phyloP scores from a whole-genome alignment of 2,329 filamentous ascomycete genomes.

The Ceratocystis eucalypticola region DNA sequence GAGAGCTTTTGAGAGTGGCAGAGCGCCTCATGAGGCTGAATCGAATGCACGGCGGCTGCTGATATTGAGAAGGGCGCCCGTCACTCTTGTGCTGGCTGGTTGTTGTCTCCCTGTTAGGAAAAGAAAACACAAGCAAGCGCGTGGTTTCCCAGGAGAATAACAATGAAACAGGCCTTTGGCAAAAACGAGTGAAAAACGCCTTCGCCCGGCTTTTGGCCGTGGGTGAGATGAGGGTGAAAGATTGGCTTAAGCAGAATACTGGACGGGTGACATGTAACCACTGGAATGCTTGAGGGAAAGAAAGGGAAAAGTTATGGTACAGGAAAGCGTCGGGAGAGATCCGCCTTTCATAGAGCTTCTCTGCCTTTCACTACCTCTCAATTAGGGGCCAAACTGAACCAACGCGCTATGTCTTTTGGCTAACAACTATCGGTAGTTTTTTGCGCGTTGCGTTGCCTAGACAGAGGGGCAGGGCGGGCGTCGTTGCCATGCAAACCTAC shows the following conservation, averaged over 20 bases:
- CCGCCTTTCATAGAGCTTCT: not conserved
- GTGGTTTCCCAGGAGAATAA: conserved; percentile 12
- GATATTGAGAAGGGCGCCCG: not conserved
- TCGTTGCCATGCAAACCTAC: not conserved
- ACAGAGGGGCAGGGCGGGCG: not conserved
- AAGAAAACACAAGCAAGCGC: not conserved
- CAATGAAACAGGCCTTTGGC: conserved; percentile 1
- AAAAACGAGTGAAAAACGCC: not conserved
- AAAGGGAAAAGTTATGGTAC: not conserved
- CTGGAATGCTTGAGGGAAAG: not conserved
- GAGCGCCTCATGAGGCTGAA: not conserved
- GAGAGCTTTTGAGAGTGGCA: not conserved
- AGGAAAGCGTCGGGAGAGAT: not conserved
- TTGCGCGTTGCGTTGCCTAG: conserved; percentile 2
- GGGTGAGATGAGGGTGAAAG: not conserved
- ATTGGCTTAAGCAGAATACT: too few relatives aligned
- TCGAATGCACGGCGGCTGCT: not conserved
- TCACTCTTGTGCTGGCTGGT: not conserved
- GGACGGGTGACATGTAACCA: not conserved
- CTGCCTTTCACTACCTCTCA: not conserved
- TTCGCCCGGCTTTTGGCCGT: not conserved
- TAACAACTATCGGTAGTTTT: not conserved
- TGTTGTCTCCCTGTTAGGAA: not conserved
- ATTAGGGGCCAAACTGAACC: too few relatives aligned
- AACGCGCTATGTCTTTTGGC: not conserved